A percentile compares a stretch with the other conserved stretches of the same genome.
phyloP scores from a whole-genome alignment of 345 rosid genomes.

The Cardamine occulta region DNA sequence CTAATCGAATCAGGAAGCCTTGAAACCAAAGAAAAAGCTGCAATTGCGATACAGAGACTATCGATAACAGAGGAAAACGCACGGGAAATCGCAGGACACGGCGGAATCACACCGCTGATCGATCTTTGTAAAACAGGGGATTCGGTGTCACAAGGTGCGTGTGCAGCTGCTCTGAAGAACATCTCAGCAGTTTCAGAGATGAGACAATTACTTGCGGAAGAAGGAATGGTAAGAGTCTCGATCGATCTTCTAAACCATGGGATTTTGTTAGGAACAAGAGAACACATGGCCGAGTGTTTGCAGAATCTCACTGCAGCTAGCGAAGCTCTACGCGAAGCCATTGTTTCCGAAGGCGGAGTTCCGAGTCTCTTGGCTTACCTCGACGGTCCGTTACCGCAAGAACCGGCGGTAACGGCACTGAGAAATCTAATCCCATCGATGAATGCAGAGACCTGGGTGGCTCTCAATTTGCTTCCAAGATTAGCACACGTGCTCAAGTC shows the following conservation, averaged over 20 bases:
- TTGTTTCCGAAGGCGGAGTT: constrained; percentile 75
- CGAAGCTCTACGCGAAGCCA: constrained; percentile 64
- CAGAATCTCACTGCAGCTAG: constrained; percentile 89
- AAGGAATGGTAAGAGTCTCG: constrained; percentile 72
- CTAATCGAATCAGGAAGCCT: constrained; percentile 80
- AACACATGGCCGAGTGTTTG: constrained; percentile 88
- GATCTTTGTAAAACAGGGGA: constrained; percentile 74
- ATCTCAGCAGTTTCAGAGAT: constrained; percentile 75
- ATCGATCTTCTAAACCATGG: constrained; percentile 74
- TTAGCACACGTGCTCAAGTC: constrained; percentile 73
- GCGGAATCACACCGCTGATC: constrained; percentile 71
- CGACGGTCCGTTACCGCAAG: constrained; percentile 83
- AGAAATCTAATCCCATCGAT: constrained; percentile 72
- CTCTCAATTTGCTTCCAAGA: constrained; percentile 65
- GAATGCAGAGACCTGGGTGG: constrained; percentile 52
- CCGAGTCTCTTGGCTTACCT: constrained; percentile 71
- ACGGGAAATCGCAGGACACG: constrained; percentile 80
- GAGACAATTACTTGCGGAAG: constrained; percentile 70
- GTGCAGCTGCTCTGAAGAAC: constrained; percentile 83
- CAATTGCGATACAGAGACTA: constrained; percentile 77
- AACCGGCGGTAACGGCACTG: constrained; percentile 78
- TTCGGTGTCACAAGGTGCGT: constrained; percentile 82
- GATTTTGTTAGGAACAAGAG: constrained; percentile 72
- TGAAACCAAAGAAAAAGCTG: constrained; percentile 78
- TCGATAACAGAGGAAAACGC: constrained; percentile 76